Percentiles rank a stretch among this genome's conserved stretches.
phyloP scores from a whole-genome alignment of 2,329 filamentous ascomycete species.

The Microsporum audouinii region DNA sequence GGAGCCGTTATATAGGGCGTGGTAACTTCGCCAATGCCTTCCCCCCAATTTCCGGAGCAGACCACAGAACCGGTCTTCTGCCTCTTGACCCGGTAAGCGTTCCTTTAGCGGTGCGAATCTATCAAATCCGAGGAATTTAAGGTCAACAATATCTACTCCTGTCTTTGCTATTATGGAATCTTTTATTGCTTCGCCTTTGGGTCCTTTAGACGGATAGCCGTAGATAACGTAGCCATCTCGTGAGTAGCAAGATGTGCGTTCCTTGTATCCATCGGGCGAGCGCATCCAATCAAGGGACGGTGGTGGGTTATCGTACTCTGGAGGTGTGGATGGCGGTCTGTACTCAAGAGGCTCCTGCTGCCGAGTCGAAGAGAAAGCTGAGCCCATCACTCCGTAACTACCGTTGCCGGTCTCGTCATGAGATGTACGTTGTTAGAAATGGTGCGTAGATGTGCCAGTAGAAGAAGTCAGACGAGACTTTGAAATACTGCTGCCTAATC shows the following conservation, averaged over 20 bases:
- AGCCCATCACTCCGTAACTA: too few species aligned
- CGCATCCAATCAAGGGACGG: not conserved
- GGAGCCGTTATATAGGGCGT: not conserved
- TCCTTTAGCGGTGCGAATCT: not conserved
- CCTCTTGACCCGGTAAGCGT: not conserved
- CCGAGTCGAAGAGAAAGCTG: too few species aligned
- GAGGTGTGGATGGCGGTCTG: not conserved
- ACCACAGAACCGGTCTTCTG: not conserved
- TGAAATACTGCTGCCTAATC: too few species aligned
- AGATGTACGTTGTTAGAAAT: too few species aligned
- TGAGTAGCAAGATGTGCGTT: not conserved
- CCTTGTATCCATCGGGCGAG: too few species aligned
- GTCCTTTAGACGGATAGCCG: not conserved
- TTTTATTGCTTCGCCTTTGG: not conserved
- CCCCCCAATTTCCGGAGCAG: not conserved
- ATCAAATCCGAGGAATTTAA: not conserved
- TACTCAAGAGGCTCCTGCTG: not conserved
- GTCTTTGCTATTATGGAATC: not conserved
- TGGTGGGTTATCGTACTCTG: not conserved
- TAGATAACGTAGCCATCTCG: not conserved
- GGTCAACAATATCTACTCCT: not conserved
- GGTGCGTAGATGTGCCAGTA: too few species aligned
- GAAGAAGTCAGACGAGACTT: too few species aligned
- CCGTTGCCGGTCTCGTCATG: too few species aligned
- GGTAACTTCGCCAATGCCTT: not conserved